Conservation (phyloP, 1,284 basidiomycete species). For the Lignosus rhinocerotis region DNA sequence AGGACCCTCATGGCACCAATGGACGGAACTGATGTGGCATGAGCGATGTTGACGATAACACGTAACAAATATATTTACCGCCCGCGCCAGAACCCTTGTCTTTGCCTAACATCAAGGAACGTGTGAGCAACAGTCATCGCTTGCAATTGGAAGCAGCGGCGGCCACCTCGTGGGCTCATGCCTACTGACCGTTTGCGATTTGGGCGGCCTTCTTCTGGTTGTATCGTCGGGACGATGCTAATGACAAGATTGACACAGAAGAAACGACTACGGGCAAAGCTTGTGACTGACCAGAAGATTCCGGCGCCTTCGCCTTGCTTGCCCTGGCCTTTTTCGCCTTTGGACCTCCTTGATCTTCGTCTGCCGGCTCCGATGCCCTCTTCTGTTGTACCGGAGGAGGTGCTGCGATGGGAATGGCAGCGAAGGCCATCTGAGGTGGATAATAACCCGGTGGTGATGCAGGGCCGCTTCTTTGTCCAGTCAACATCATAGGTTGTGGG, state of each 20-base stretch:
- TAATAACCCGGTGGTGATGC: conserved; percentile 25
- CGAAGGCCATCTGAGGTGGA: conserved; percentile 20
- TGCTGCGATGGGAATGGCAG: conserved; percentile 25
- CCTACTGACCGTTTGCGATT: conserved; percentile 48
- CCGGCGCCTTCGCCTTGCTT: conserved; percentile 37
- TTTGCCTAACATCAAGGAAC: conserved; percentile 42
- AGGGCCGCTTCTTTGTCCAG: conserved; percentile 24
- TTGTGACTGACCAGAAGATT: conserved; percentile 33
- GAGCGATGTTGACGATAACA: conserved; percentile 14
- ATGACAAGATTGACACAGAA: not conserved
- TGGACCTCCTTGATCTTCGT: conserved; percentile 35
- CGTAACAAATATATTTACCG: conserved; percentile 35
- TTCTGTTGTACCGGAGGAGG: conserved; percentile 37
- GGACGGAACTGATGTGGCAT: conserved; percentile 12
- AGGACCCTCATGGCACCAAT: conserved; percentile 24
- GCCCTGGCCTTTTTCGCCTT: conserved; percentile 44
- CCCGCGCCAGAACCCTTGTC: conserved; percentile 38
- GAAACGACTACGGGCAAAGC: conserved; percentile 15
- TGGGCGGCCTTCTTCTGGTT: conserved; percentile 66
- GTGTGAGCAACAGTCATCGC: conserved; percentile 45
- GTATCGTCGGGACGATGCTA: conserved; percentile 58
- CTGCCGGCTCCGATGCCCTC: conserved; percentile 37
- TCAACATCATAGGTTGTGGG: conserved; percentile 32
- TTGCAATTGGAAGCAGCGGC: conserved; percentile 39
- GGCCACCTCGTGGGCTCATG: conserved; percentile 6